Conservation (phyloP, 2,329 filamentous ascomycete genomes). For the Cladosporium velox region DNA sequence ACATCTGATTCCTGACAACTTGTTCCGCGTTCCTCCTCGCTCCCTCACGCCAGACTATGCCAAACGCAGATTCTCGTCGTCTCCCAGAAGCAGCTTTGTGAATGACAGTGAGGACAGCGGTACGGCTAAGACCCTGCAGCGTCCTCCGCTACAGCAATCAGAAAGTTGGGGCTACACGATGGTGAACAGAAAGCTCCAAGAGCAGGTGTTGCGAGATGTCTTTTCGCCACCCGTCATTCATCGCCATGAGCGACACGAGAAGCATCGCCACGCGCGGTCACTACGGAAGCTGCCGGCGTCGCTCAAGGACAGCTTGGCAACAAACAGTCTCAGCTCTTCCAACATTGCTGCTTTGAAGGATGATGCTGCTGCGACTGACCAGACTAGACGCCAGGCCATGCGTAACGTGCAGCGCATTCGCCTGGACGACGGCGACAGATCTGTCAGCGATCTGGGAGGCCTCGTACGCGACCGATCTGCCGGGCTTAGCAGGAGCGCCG, state of each 20-base stretch:
- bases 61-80: slow-evolving; percentile 20
- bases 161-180: slow-evolving; percentile 84
- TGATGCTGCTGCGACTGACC: slow-evolving; percentile 29
- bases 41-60: slow-evolving; percentile 35
- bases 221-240: slow-evolving; percentile 83
- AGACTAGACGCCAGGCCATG: slow-evolving; percentile 46
- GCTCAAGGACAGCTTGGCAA: slow-evolving; percentile 34
- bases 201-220: slow-evolving; percentile 89
- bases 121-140: slow-evolving; percentile 1
- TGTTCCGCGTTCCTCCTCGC: slow-evolving; percentile 62
- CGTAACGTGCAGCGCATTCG: slow-evolving; percentile 42
- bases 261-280: slow-evolving; percentile 66
- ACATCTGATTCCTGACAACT: slow-evolving; percentile 84
- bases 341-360: slow-evolving; percentile 36
- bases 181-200: slow-evolving; percentile 82
- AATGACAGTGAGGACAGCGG: not conserved
- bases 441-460: slow-evolving; percentile 30
- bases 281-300: slow-evolving; percentile 38
- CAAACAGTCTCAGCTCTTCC: slow-evolving; percentile 41
- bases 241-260: slow-evolving; percentile 72
- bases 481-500: slow-evolving; percentile 36
- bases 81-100: slow-evolving; percentile 18
- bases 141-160: slow-evolving; percentile 51
- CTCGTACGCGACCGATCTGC: slow-evolving; percentile 26
- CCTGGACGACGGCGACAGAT: slow-evolving; percentile 25